Conservation (phyloP, 768 basidiomycete species). For the Crucibulum laeve region DNA sequence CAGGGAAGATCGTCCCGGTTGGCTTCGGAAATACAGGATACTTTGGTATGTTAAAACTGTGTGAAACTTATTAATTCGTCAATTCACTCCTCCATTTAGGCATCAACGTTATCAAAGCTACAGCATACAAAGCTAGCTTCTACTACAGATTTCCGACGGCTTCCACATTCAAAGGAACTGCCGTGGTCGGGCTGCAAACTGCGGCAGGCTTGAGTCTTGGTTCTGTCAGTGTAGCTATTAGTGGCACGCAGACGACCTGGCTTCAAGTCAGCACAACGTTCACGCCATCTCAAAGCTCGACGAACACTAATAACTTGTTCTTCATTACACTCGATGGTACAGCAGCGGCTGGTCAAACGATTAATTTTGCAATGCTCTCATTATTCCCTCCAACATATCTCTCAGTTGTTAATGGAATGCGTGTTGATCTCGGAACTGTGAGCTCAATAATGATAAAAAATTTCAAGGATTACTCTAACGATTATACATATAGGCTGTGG, state of each 20-base stretch:
- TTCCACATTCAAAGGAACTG: slow-evolving; percentile 31
- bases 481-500: slow-evolving; percentile 35
- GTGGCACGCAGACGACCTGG: slow-evolving; percentile 42
- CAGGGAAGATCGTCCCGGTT: slow-evolving; percentile 27
- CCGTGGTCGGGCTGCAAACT: slow-evolving; percentile 41
- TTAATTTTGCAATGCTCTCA: slow-evolving; percentile 58
- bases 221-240: slow-evolving; percentile 27
- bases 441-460: no score
- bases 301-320: slow-evolving; percentile 42
- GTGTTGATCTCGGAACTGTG: slow-evolving; percentile 52
- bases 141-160: slow-evolving; percentile 44
- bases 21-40: slow-evolving; percentile 58
- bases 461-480: neutral
- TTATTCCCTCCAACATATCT: slow-evolving; percentile 68
- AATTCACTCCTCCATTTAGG: slow-evolving; percentile 22
- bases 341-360: slow-evolving; percentile 31
- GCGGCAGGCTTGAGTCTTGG: slow-evolving; percentile 34
- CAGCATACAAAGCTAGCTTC: slow-evolving; percentile 53
- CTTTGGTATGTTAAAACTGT: slow-evolving; percentile 30
- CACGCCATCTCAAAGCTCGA: slow-evolving; percentile 31
- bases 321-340: slow-evolving; percentile 41
- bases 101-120: slow-evolving; percentile 45
- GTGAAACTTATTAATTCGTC: neutral
- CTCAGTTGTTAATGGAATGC: slow-evolving; percentile 49
- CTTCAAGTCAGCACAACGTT: slow-evolving; percentile 36